Conservation (phyloP, 1,284 basidiomycete genomes). For the Sporisorium graminicola region DNA sequence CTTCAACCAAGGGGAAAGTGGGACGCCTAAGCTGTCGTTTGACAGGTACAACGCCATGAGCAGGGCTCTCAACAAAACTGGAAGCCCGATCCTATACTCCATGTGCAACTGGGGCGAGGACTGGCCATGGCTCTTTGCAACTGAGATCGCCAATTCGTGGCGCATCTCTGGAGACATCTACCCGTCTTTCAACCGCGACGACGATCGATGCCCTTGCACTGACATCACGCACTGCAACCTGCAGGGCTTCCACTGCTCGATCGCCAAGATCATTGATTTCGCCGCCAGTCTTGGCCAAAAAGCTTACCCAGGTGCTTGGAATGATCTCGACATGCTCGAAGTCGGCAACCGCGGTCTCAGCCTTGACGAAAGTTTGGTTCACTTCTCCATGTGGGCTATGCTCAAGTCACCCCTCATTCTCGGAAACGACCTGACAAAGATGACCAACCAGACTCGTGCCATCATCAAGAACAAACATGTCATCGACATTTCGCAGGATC, state of each 20-base stretch:
- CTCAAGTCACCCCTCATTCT: slow-evolving; percentile 67
- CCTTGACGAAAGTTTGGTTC: slow-evolving; percentile 52
- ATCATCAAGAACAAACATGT: slow-evolving; percentile 66
- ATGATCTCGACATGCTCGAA: slow-evolving; percentile 65
- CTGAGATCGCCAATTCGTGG: slow-evolving; percentile 72
- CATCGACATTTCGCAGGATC: slow-evolving; percentile 61
- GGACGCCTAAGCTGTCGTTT: slow-evolving; percentile 34
- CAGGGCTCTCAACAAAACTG: slow-evolving; percentile 72
- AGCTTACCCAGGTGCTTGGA: slow-evolving; percentile 55
- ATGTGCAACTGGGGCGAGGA: slow-evolving; percentile 44
- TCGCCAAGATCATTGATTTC: slow-evolving; percentile 35
- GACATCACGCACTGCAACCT: slow-evolving; percentile 33
- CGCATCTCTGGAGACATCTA: slow-evolving; percentile 68
- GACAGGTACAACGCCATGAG: slow-evolving; percentile 73
- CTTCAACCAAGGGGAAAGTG: slow-evolving; percentile 64
- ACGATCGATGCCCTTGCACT: slow-evolving; percentile 34
- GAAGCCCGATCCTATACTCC: slow-evolving; percentile 54
- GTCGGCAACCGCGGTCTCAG: slow-evolving; percentile 48
- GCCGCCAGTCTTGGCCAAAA: slow-evolving; percentile 50
- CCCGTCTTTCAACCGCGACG: slow-evolving; percentile 30
- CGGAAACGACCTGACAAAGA: slow-evolving; percentile 63
- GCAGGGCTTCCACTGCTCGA: slow-evolving; percentile 32
- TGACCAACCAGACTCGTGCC: slow-evolving; percentile 42
- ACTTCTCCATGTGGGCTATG: slow-evolving; percentile 66
- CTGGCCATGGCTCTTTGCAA: slow-evolving; percentile 59